phyloP scores from a whole-genome alignment of 1,139 yeast genomes.

The Lodderomyces parapsilosis region DNA sequence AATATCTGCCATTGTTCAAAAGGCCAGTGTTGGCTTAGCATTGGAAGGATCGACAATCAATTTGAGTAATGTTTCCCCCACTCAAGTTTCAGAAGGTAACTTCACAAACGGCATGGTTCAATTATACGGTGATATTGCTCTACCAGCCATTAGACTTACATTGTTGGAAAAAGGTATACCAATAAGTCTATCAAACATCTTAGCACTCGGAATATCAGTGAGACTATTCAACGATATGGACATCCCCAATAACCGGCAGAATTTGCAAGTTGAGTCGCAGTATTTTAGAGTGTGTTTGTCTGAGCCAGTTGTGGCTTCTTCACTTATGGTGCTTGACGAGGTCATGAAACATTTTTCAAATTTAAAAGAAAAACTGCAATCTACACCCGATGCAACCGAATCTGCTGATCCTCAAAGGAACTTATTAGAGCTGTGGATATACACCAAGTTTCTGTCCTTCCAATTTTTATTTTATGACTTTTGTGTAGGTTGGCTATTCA shows the following conservation, averaged over 20 bases:
- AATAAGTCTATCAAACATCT: constrained; percentile 43
- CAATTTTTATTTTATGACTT: constrained; percentile 64
- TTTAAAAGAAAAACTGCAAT: background rate
- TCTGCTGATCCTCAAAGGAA: background rate
- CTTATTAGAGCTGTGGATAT: constrained; percentile 53
- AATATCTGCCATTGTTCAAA: constrained; percentile 30
- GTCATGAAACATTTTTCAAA: constrained; percentile 7
- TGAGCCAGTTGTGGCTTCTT: constrained; percentile 46
- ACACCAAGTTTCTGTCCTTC: constrained; percentile 49
- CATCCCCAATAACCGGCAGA: constrained; percentile 24
- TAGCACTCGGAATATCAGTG: constrained; percentile 40
- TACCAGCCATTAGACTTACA: constrained; percentile 44
- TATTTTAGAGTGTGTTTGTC: constrained; percentile 58
- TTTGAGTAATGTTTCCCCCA: constrained; percentile 21
- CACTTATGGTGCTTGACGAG: constrained; percentile 27
- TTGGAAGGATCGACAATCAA: constrained; percentile 26
- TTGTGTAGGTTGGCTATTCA: constrained; percentile 76
- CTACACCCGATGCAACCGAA: background rate
- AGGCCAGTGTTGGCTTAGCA: constrained; percentile 35
- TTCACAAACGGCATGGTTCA: constrained; percentile 18
- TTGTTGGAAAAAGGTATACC: constrained; percentile 37
- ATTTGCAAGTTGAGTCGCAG: constrained; percentile 58
- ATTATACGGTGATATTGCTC: constrained; percentile 34
- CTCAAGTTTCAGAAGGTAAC: background rate
- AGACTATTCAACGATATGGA: constrained; percentile 37